Conservation (phyloP, 2,329 filamentous ascomycete species). For the Microcera coccophila region DNA sequence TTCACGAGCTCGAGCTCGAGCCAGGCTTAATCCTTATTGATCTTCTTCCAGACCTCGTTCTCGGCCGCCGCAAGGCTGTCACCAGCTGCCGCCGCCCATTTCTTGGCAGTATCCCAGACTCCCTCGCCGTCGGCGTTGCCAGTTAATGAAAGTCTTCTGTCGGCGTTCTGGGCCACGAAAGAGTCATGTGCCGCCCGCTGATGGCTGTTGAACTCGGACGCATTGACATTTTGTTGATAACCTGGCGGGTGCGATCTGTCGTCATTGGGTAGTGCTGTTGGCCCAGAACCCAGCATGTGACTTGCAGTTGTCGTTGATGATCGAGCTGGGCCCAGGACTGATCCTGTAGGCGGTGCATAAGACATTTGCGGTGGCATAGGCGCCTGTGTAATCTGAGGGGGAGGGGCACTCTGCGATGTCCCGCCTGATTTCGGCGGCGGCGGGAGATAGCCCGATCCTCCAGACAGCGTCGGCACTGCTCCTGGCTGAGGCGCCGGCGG, state of each 20-base stretch:
- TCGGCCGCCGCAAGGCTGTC: conserved; percentile 56
- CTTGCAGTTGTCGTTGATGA: conserved; percentile 41
- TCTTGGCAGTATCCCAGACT: conserved; percentile 56
- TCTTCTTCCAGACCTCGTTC: conserved; percentile 59
- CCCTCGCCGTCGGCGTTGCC: conserved; percentile 38
- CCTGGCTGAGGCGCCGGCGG: conserved; percentile 58
- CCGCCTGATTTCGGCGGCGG: conserved; percentile 52
- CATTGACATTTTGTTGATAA: conserved; percentile 54
- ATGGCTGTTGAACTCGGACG: conserved; percentile 47
- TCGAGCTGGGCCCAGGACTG: conserved; percentile 42
- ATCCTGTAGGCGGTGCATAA: conserved; percentile 43
- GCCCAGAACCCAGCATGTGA: conserved; percentile 23
- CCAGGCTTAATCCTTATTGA: conserved; percentile 51
- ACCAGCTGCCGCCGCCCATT: conserved; percentile 54
- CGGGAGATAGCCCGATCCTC: conserved; percentile 33
- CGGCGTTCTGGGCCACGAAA: conserved; percentile 25
- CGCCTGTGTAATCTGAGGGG: conserved; percentile 37
- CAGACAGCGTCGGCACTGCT: conserved; percentile 45
- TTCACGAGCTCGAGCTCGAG: conserved; percentile 2
- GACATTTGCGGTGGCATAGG: conserved; percentile 46
- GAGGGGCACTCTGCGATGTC: too few species aligned
- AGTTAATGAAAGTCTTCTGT: conserved; percentile 11
- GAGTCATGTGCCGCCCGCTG: conserved; percentile 42
- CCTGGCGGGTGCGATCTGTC: conserved; percentile 47
- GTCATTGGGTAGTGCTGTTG: conserved; percentile 26